phyloP scores from a whole-genome alignment of 345 rosid genomes.

The Melaleuca quinquenervia region DNA sequence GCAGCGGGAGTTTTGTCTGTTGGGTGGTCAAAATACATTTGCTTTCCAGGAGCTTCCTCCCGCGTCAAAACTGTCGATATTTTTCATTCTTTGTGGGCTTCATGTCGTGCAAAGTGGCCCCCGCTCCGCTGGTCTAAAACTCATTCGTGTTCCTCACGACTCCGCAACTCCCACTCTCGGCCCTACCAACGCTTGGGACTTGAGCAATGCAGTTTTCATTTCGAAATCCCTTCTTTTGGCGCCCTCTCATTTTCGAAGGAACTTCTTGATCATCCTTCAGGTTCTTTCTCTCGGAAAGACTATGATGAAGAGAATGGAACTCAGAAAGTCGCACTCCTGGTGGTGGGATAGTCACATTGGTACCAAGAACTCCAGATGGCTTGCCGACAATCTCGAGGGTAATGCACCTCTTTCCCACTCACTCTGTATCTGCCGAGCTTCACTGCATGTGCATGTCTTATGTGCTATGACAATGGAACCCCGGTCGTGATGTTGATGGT shows the following conservation, averaged over 20 bases:
- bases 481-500: neutral
- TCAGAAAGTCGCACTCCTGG: conserved; percentile 62
- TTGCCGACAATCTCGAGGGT: conserved; percentile 80
- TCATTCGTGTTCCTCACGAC: neutral
- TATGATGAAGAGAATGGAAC: conserved; percentile 33
- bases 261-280: neutral
- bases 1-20: neutral
- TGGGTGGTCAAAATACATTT: neutral
- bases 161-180: neutral
- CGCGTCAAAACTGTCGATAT: neutral
- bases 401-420: neutral
- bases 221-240: neutral
- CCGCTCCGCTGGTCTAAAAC: neutral
- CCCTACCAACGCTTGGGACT: neutral
- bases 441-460: neutral
- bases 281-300: conserved; percentile 8
- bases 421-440: neutral
- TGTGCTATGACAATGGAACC: neutral
- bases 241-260: neutral
- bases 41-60: neutral
- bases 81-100: neutral
- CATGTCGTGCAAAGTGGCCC: neutral
- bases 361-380: conserved; percentile 80
- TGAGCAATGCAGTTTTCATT: neutral
- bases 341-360: conserved; percentile 85